A percentile compares a stretch with the other conserved stretches of the same genome.
phyloP scores from a whole-genome alignment of 192 early-diverging fungal species.

The Coemansia sp. region DNA sequence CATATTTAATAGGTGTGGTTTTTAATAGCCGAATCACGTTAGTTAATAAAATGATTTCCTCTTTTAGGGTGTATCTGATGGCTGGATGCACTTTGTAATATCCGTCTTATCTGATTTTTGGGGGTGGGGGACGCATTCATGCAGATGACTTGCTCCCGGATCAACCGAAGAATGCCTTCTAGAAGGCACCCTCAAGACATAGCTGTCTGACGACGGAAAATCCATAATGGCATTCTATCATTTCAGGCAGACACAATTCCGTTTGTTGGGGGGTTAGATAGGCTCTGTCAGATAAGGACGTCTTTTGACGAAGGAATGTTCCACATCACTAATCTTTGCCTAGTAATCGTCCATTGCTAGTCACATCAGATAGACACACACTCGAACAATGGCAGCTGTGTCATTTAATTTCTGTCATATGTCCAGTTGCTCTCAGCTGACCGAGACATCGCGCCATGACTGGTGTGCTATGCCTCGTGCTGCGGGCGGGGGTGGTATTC shows the following conservation, averaged over 20 bases:
- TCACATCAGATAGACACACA: background rate
- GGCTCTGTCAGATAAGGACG: background rate
- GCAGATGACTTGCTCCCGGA: background rate
- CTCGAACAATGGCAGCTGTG: background rate
- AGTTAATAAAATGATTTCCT: background rate
- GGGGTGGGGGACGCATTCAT: background rate
- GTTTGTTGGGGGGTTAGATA: background rate
- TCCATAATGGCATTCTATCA: background rate
- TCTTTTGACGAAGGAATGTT: background rate
- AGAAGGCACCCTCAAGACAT: background rate
- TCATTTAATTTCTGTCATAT: background rate
- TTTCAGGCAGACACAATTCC: background rate
- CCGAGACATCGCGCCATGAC: background rate
- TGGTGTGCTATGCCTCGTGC: background rate
- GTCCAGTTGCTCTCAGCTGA: background rate
- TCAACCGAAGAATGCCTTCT: background rate
- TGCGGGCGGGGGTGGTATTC: background rate
- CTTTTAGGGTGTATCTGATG: constrained; percentile 7
- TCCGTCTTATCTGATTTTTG: constrained; percentile 6
- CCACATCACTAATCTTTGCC: background rate
- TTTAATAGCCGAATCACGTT: background rate
- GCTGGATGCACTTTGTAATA: background rate
- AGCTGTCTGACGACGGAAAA: background rate
- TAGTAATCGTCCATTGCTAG: background rate
- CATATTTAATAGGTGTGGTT: background rate